These are phyloP conservation scores for Venturia carpophila DNA, from an alignment of 2,329 filamentous ascomycete genomes.

Conservation along the genomic window DNA sequence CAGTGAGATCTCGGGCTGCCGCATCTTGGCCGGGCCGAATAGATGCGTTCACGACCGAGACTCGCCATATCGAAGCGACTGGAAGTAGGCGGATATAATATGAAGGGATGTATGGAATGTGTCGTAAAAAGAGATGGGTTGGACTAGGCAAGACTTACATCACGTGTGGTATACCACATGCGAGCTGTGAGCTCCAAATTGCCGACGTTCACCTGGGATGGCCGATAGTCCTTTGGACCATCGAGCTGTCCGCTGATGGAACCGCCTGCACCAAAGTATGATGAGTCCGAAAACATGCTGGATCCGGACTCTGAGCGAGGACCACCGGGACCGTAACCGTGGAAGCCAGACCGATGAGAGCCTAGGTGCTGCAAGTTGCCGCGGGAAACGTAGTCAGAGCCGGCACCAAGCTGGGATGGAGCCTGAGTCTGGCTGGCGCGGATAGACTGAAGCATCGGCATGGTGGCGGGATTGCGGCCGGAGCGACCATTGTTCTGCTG, in stretches of 20 bases:
- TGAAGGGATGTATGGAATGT: neutral
- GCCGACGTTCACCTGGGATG: neutral
- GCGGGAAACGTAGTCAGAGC: neutral
- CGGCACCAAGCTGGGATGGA: neutral
- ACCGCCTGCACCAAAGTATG: neutral
- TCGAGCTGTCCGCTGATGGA: constrained; percentile 6
- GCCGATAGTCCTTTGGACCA: constrained; percentile 8
- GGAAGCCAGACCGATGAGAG: neutral
- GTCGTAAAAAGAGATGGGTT: neutral
- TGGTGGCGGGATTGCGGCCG: neutral
- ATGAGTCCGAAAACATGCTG: neutral
- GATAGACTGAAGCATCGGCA: neutral
- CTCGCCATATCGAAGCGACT: constrained; percentile 1
- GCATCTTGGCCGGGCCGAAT: constrained; percentile 3
- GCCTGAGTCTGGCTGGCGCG: neutral
- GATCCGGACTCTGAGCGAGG: constrained; percentile 6
- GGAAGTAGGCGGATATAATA: neutral
- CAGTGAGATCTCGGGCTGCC: neutral
- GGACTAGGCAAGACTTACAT: neutral
- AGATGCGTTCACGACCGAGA: constrained; percentile 4
- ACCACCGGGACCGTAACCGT: neutral
- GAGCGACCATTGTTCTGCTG: neutral
- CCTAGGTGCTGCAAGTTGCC: neutral
- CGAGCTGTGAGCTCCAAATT: neutral
- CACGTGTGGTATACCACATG: neutral